Evolutionary conservation across 371 early-diverging fungal genomes (phyloP), one percentile per base, ranked within the genome.

Genomic region (Syncephalastrum racemosum): DNA sequence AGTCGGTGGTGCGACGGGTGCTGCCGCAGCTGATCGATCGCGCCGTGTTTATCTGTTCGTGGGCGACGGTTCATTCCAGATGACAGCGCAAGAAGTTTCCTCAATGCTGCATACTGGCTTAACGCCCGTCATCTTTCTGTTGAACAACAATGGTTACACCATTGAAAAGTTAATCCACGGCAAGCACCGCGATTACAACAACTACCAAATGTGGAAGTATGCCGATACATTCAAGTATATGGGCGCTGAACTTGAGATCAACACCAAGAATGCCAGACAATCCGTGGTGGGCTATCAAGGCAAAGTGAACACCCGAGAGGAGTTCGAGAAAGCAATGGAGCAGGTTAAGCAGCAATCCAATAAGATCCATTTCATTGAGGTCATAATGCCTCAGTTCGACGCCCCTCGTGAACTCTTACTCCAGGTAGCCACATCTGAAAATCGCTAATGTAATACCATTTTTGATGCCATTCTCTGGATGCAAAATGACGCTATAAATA

Each of bases 121-220:
- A 10, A 68, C 63, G 2, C 78, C 77, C 15, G 68, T 75, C 22
- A 78, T 83, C 19, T 54, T 81, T 46, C 46, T 83, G 23, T 36
- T 83, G 36, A 81, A 79, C 56, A 83, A 83, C 41, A 70, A 77
- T 18, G 83, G 81, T 19, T 83, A 81, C 48, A 58, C 74, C 2
- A 80, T 81, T 53, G 83, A 82, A 46, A 68, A 73, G 20, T 40
- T 74, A 8, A 75, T 83, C 22, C 81, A 81, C 58, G 83, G 77
- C 16, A 57, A 61, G 7, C 24, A 72, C 2, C 59, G 80, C 16
- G 39, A 62, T 5, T 83, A 83, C 58, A 83, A 81, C 55, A 65
- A 73, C 51, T 70, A 69, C 27, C 71, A 68, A 31, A 75, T 68
- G 67, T 81, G 81, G 81, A 48, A 73, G 4, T 81, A 80, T 53